These are phyloP conservation scores for Coemansia sp. DNA, from an alignment of 192 early-diverging fungal genomes.

Conservation along the genomic window DNA sequence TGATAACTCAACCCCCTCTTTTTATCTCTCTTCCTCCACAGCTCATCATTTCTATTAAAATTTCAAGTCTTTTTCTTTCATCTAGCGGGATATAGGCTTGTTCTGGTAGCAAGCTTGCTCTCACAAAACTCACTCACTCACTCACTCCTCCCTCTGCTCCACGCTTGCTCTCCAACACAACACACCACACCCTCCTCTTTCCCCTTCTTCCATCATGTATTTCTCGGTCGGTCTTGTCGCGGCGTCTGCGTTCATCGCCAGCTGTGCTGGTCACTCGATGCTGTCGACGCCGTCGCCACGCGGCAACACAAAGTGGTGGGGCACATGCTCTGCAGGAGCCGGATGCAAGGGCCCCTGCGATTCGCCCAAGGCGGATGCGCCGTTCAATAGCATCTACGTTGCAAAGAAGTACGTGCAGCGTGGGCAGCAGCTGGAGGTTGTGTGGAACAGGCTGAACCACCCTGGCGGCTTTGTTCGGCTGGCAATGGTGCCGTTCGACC, in stretches of 20 bases:
- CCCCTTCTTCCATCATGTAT: conserved; percentile 25
- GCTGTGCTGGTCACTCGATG: conserved; percentile 48
- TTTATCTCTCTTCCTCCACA: not conserved
- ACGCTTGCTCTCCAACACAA: not conserved
- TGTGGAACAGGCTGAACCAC: conserved; percentile 64
- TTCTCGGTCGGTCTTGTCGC: conserved; percentile 28
- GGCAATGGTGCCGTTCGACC: conserved; percentile 61
- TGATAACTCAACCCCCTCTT: not conserved
- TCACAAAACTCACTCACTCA: not conserved
- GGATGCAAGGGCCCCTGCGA: conserved; percentile 68
- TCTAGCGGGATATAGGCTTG: conserved; percentile 12
- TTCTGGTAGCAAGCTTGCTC: conserved; percentile 20
- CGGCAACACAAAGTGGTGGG: conserved; percentile 52
- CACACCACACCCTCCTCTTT: not conserved
- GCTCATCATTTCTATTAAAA: conserved; percentile 4
- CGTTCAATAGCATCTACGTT: conserved; percentile 59
- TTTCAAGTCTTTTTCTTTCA: conserved; percentile 15
- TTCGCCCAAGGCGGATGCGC: conserved; percentile 47
- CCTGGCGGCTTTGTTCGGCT: conserved; percentile 67
- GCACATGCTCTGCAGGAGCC: conserved; percentile 57
- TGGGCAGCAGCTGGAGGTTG: conserved; percentile 57
- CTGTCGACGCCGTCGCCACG: conserved; percentile 36
- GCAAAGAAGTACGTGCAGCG: conserved; percentile 59
- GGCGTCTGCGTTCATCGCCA: conserved; percentile 38
- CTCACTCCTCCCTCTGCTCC: conserved; percentile 6